Base-by-base conservation (phyloP, 202 grass and related monocot genomes). In the Dendrocalamus latiflorus region DNA sequence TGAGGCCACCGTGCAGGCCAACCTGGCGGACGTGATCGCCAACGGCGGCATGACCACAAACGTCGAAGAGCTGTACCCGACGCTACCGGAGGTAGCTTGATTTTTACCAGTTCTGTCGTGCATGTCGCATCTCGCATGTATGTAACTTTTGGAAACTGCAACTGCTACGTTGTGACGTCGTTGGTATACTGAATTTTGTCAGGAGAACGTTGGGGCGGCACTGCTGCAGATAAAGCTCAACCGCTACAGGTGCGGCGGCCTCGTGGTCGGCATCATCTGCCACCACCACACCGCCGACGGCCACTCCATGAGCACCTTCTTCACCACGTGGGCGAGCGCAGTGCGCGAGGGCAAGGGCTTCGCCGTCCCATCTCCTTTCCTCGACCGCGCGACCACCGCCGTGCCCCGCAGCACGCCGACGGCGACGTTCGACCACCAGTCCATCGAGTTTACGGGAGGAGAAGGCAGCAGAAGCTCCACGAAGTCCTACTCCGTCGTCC, bases 241-340 rank as follows among this genome's bases (percentile, higher is more conserved):
- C 68, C 78, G 79, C 4, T 89, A 48, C 74, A 80, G 4, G 36
- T 92, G 86, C 76, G 83, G 87, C 20, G 74, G 90, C 4, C 22
- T 89, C 9, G 75, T 84, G 17, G 17, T 92, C 70, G 86, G 78
- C 33, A 56, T 59, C 51, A 73, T 42, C 45, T 25, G 1, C 57
- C 83, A 89, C 74, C 86, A 92, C 75, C 57, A 72, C 0, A 9
- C 55, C 47, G 79, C 78, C 57, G 86, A 89, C 66, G 86, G 86
- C 9, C 74, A 79, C 21, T 84, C 90, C 51, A 84, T 89, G 65
- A 86, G 86, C 83, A 6, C 6, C 41, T 89, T 89, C 47, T 44
- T 66, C 42, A 42, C 70, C 42, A 6, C 43, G n/a, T 91, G 82
- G 86, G 77, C 33, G 10, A 60, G 13, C 11, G 39, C 86, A 7